Base-by-base conservation (phyloP, 495 filamentous ascomycete genomes). In the Hyphodiscus hymeniophilus region DNA sequence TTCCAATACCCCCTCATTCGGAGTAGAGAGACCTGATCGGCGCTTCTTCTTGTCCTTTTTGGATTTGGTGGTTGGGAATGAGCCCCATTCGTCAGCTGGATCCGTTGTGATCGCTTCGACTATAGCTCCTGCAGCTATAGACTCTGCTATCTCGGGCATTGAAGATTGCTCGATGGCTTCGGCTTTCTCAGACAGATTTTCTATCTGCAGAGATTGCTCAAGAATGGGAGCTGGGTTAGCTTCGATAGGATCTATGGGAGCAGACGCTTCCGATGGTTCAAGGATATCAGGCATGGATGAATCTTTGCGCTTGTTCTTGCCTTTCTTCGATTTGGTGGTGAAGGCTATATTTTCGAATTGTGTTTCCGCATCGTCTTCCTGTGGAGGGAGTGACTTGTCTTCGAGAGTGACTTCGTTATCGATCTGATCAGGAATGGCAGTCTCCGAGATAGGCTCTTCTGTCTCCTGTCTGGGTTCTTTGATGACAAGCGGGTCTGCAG, bases 1-100 rank as follows among this genome's bases (percentile, higher is more conserved):
- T n/a, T n/a, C n/a, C n/a, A n/a, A n/a, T n/a, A n/a, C n/a, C n/a
- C n/a, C n/a, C n/a, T 38, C 48, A 2, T 28, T 24, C 4, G 46
- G 40, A 4, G 46, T 54, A 30, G 51, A 45, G 12, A 45, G n/a
- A 8, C 39, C 51, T 20, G 39, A 45, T 26, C 49, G 44, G 30
- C 41, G 45, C 11, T 54, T 53, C 31, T 50, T 53, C 47, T 59
- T 65, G 46, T 60, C 53, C 38, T 60, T 62, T 47, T 60, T 61
- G 36, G 45, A 51, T 23, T 51, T 56, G 28, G 47, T 56, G 7
- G 16, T 30, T 7, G 34, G 18, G 15, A 38, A 38, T 11, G 13
- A 15, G n/a, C 34, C 28, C 52, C 52, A 47, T 42, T 49, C 51
- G 11, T 49, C 51, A 6, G 26, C 43, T 39, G 31, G 21, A 17